Evolutionary conservation across 2,329 filamentous ascomycete species (phyloP), one percentile per base, ranked within the genome.

Genomic region (Hysterium pulicare): DNA sequence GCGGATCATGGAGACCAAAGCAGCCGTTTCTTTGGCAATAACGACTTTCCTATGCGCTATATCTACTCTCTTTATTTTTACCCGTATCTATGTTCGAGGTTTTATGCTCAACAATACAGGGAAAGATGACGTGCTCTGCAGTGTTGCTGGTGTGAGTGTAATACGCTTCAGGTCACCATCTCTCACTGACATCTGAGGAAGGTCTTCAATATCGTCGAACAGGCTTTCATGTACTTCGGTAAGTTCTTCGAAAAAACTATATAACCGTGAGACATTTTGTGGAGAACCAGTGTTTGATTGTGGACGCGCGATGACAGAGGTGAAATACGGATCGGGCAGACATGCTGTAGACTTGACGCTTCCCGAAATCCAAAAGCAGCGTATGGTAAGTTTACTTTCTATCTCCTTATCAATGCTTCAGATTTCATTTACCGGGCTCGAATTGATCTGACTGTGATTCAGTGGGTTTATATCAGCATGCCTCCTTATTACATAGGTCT

Each of bases 91-190:
- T n/a, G 22, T 38, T n/a, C 35, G 35, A 4, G 15, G 16, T 26
- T 38, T 38, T 16, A 38, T 38, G 35, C 16, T 38, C 11, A 17
- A 22, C n/a, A 26, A 13, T 26, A n/a, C 23, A 13, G 35, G 35
- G 21, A 38, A 38, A 16, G 35, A 38, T 38, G 35, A 38, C 16
- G 15, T 23, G 16, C 22, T 38, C 16, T 38, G 35, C n/a, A 15
- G 23, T 9, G 16, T 38, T 23, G 20, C 35, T 24, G 22, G 20
- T 17, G 35, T 38, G 15, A 5, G 35, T 38, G 5, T n/a, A 10
- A 11, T 34, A 4, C 19, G 13, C 10, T 6, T 34, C 10, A 17
- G 7, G 24, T 13, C 7, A 16, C n/a, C 4, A 16, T 34, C 11
- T 16, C 13, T 4, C 19, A 34, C 19, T 17, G 15, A 13, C 26